Percentiles rank a stretch among this genome's conserved stretches.
These are phyloP conservation scores for Cryomyces antarcticus DNA, from an alignment of 495 filamentous ascomycete species.

Conservation along the genomic window DNA sequence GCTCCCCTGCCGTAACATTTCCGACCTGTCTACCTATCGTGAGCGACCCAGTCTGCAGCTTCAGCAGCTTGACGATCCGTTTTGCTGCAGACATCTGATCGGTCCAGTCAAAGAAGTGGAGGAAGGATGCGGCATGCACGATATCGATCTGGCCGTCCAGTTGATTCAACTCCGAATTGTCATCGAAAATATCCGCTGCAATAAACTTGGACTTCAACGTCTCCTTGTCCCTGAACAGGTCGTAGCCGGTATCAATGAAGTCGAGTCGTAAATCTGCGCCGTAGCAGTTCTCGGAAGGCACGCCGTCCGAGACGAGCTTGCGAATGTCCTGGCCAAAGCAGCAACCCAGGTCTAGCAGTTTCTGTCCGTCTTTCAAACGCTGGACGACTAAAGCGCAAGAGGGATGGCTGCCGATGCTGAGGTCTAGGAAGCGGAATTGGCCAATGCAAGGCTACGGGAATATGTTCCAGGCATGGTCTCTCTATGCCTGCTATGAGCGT, in stretches of 20 bases:
- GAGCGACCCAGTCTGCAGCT: constrained; percentile 21
- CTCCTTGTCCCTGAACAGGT: constrained; percentile 25
- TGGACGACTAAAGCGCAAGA: constrained; percentile 7
- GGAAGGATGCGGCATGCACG: constrained; percentile 31
- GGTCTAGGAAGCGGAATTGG: constrained; percentile 8
- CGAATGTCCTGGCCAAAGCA: constrained; percentile 12
- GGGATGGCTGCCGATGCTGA: constrained; percentile 3
- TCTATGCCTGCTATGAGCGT: not conserved
- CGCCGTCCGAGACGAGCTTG: constrained; percentile 11
- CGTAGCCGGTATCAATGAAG: constrained; percentile 28
- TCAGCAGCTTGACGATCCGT: constrained; percentile 26
- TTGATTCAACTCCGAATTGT: constrained; percentile 13
- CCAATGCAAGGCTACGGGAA: constrained; percentile 12
- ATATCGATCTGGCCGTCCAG: constrained; percentile 32
- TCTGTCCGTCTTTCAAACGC: constrained; percentile 6
- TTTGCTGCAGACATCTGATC: constrained; percentile 29
- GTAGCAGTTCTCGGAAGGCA: constrained; percentile 15
- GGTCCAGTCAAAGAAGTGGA: constrained; percentile 38
- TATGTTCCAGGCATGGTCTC: constrained; percentile 5
- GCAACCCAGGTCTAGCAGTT: constrained; percentile 11
- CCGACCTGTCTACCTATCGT: constrained; percentile 31
- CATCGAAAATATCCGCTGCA: constrained; percentile 30
- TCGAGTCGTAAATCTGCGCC: constrained; percentile 21
- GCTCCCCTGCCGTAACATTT: constrained; percentile 13
- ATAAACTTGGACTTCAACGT: constrained; percentile 27